Percentiles rank a stretch among this genome's conserved stretches.
These are phyloP conservation scores for Malus sieversii DNA, from an alignment of 306 rosid species.

Conservation along the genomic window DNA sequence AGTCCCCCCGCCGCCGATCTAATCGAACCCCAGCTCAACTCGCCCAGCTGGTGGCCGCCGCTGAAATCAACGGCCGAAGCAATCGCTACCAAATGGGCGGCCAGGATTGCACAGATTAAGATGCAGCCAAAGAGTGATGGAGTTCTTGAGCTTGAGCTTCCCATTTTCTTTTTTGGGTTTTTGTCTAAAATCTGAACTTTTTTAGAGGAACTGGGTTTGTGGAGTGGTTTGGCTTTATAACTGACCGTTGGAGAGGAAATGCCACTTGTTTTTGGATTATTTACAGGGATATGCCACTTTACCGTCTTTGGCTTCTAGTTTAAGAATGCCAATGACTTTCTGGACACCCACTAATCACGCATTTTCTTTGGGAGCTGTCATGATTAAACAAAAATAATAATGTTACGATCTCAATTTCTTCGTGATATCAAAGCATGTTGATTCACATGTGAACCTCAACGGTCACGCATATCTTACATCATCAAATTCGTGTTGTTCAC, in stretches of 20 bases:
- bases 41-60: constrained; percentile 30
- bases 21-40: constrained; percentile 29
- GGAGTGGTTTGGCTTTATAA: constrained; percentile 22
- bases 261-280: constrained; percentile 11
- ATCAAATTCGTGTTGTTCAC: too few species aligned
- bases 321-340: constrained; percentile 25
- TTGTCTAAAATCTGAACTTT: neutral
- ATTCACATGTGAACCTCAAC: too few species aligned
- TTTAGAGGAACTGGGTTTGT: neutral
- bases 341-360: constrained; percentile 20
- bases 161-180: constrained; percentile 26
- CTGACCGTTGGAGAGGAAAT: neutral
- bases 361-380: neutral
- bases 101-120: constrained; percentile 38
- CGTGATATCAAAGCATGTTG: too few species aligned
- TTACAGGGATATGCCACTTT: constrained; percentile 50
- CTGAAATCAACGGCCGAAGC: constrained; percentile 38
- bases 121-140: constrained; percentile 12
- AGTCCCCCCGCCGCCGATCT: constrained; percentile 50
- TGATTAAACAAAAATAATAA: neutral
- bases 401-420: too few species aligned
- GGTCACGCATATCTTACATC: rapidly evolving
- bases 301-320: constrained; percentile 29
- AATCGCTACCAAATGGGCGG: constrained; percentile 29
- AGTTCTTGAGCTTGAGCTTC: constrained; percentile 15